A percentile compares a stretch with the other conserved stretches of the same genome.
Evolutionary conservation across 2,329 filamentous ascomycete species (phyloP).

Genomic region (Simplicillium aogashimaense): DNA sequence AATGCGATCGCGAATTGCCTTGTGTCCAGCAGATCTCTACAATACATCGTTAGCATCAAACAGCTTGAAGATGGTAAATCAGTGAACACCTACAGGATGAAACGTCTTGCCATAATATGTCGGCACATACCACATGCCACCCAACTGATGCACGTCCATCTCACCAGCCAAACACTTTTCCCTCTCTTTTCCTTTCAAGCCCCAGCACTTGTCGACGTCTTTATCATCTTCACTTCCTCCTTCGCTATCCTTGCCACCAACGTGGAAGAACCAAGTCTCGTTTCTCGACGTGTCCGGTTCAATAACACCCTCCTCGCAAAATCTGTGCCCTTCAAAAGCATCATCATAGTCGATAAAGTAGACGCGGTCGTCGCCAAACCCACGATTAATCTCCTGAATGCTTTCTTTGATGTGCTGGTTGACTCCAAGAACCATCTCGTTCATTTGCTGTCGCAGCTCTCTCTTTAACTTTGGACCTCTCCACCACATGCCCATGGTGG

Average conservation of each 20-base stretch:
- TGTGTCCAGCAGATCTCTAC: conserved; percentile 26
- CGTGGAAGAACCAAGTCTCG: conserved; percentile 38
- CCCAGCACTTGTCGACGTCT: neutral
- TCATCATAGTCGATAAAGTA: conserved; percentile 35
- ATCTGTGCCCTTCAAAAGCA: conserved; percentile 34
- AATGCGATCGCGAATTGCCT: conserved; percentile 19
- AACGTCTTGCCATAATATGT: conserved; percentile 36
- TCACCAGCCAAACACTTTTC: conserved; percentile 4
- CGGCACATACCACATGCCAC: conserved; percentile 36
- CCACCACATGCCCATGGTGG: conserved; percentile 36
- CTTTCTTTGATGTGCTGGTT: conserved; percentile 28
- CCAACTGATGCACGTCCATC: conserved; percentile 10
- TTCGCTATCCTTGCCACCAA: conserved; percentile 31
- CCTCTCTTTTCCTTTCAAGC: neutral
- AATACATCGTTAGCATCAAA: neutral
- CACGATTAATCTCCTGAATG: conserved; percentile 24
- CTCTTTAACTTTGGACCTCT: conserved; percentile 28
- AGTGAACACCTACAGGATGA: conserved; percentile 24
- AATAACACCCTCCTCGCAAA: conserved; percentile 25
- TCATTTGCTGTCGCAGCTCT: conserved; percentile 28
- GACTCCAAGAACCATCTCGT: conserved; percentile 30
- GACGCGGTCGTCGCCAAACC: conserved; percentile 25
- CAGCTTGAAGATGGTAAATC: neutral
- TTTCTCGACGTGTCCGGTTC: conserved; percentile 33
- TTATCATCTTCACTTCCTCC: conserved; percentile 5